phyloP scores from a whole-genome alignment of 345 rosid species.

The Populus deltoides region DNA sequence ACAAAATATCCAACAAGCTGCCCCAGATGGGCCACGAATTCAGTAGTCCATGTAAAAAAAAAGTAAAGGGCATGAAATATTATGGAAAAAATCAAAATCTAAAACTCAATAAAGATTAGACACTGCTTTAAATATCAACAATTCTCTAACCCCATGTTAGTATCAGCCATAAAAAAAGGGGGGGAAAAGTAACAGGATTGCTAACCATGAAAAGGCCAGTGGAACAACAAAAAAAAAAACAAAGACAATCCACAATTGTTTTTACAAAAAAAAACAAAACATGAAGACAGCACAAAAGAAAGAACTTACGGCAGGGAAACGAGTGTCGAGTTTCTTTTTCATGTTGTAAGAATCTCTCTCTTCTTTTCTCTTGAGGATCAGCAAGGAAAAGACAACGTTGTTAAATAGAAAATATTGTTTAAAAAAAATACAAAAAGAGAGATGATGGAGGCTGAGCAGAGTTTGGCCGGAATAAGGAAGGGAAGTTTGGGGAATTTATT shows the following conservation, averaged over 20 bases:
- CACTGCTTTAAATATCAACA: not conserved
- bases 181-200: not conserved
- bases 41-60: not conserved
- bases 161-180: not conserved
- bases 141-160: not conserved
- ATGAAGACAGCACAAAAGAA: not conserved
- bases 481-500: not conserved
- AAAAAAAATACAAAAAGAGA: not conserved
- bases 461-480: not conserved
- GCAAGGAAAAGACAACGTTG: not conserved
- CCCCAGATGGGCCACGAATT: not conserved
- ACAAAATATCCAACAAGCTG: not conserved
- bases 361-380: not conserved
- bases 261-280: not conserved
- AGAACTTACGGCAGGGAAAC: slow-evolving; percentile 32
- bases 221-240: not conserved
- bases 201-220: not conserved
- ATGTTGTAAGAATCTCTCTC: slow-evolving; percentile 10
- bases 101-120: not conserved
- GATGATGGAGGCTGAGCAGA: not conserved
- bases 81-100: not conserved
- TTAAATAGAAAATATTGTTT: not conserved
- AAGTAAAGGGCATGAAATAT: not conserved
- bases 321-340: slow-evolving; percentile 51
- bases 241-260: not conserved